Evolutionary conservation across 1,284 basidiomycete species (phyloP).

Genomic region (Microbotryum saponariae): DNA sequence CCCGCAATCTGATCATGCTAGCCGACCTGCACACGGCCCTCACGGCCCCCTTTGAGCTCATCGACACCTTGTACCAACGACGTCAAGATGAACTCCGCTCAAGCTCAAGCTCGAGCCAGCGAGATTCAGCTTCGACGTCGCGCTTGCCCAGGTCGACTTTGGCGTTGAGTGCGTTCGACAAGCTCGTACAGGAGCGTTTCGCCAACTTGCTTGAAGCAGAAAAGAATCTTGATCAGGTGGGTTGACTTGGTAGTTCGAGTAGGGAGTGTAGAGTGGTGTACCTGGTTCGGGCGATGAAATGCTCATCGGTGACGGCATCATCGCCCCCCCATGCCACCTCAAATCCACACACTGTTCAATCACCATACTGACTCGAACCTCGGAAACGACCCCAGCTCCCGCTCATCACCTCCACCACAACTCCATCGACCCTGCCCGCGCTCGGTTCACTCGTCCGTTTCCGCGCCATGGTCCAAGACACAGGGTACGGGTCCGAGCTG

Average conservation of each 20-base stretch:
- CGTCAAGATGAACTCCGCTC: too few species aligned
- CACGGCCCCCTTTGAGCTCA: conserved; percentile 10
- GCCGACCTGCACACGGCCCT: conserved; percentile 26
- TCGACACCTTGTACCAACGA: conserved; percentile 11
- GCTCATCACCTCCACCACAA: conserved; percentile 14
- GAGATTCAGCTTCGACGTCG: too few species aligned
- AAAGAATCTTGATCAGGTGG: conserved; percentile 9
- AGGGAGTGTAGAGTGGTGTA: too few species aligned
- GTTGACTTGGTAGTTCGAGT: not conserved
- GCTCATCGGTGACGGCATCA: too few species aligned
- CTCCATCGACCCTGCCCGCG: conserved; percentile 2
- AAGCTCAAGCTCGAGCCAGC: too few species aligned
- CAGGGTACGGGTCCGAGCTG: conserved; percentile 39
- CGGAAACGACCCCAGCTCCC: conserved; percentile 6
- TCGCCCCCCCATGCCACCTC: too few species aligned
- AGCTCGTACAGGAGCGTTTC: conserved; percentile 15
- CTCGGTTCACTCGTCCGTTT: conserved; percentile 36
- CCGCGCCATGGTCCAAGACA: conserved; percentile 42
- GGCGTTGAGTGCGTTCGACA: conserved; percentile 22
- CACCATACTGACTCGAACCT: too few species aligned
- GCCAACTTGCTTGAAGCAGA: conserved; percentile 1
- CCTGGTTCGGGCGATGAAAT: too few species aligned
- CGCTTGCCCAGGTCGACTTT: not conserved
- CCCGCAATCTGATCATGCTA: conserved; percentile 8
- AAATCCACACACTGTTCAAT: too few species aligned